These are phyloP conservation scores for Beta vulgaris DNA, from an alignment of 148 eudicot genomes.

Conservation along the genomic window DNA sequence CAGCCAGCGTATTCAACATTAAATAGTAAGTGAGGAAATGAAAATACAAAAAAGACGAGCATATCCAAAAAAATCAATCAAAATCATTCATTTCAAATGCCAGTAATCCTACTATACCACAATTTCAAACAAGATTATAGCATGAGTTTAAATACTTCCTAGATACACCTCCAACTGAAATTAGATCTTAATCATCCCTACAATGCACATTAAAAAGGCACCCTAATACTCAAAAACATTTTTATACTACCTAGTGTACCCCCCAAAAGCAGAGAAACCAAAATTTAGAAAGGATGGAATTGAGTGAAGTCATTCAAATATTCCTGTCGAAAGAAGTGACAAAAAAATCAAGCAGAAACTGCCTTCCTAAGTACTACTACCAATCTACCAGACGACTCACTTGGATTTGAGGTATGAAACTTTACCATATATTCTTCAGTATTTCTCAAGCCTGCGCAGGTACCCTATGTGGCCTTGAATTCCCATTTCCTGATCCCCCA, in stretches of 20 bases:
- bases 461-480: slow-evolving; percentile 46
- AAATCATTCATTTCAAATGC: background rate
- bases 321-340: slow-evolving; percentile 17
- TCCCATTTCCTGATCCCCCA: slow-evolving; percentile 36
- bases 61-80: background rate
- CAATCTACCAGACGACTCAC: background rate
- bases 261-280: slow-evolving; percentile 5
- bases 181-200: slow-evolving; percentile 20
- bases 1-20: no score
- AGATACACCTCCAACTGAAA: slow-evolving; percentile 11
- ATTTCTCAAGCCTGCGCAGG: slow-evolving; percentile 45
- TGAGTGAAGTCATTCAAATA: background rate
- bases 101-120: slow-evolving; percentile 9
- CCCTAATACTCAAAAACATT: background rate
- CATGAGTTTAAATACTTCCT: background rate
- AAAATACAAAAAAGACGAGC: background rate
- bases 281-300: slow-evolving; percentile 7
- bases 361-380: slow-evolving; percentile 17
- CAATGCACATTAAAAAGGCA: slow-evolving; percentile 13
- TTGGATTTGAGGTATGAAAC: slow-evolving; percentile 9
- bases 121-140: slow-evolving; percentile 2
- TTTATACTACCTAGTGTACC: slow-evolving; percentile 9
- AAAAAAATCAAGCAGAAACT: slow-evolving; percentile 4
- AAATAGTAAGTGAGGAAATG: background rate
- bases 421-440: slow-evolving; percentile 5